Evolutionary conservation across 768 basidiomycete species (phyloP).

Genomic region (Mycena floridula): DNA sequence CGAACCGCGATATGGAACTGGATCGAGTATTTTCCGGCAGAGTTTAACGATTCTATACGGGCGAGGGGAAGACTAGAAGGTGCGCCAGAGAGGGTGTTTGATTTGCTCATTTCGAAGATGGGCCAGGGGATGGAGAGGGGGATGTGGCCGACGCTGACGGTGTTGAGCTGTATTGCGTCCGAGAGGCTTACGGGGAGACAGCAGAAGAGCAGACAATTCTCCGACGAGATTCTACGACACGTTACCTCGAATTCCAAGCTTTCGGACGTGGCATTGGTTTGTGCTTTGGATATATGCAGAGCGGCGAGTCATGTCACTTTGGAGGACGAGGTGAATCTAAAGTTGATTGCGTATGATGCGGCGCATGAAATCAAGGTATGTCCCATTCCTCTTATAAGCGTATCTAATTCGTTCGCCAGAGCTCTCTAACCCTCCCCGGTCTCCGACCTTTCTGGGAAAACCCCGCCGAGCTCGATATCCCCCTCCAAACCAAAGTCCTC

Average conservation of each 20-base stretch:
- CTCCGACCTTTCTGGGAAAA: constrained; percentile 70
- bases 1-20: constrained; percentile 86
- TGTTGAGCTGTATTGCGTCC: constrained; percentile 67
- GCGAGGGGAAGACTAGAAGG: constrained; percentile 66
- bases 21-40: constrained; percentile 72
- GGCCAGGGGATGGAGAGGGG: constrained; percentile 41
- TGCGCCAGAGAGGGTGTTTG: constrained; percentile 82
- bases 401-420: neutral
- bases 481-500: constrained; percentile 68
- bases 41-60: constrained; percentile 70
- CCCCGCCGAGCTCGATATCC: constrained; percentile 68
- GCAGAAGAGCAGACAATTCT: constrained; percentile 44
- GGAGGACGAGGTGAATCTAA: constrained; percentile 45
- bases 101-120: constrained; percentile 55
- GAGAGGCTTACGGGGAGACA: constrained; percentile 50
- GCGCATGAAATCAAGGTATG: constrained; percentile 77
- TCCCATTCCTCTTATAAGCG: neutral
- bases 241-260: constrained; percentile 49
- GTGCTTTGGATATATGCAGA: constrained; percentile 72
- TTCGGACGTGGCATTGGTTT: constrained; percentile 62
- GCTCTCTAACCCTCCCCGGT: constrained; percentile 11
- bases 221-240: constrained; percentile 57
- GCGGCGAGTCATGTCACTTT: constrained; percentile 45
- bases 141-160: constrained; percentile 76
- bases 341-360: constrained; percentile 62